Percentiles rank a stretch among this genome's conserved stretches.
Evolutionary conservation across 192 early-diverging fungal genomes (phyloP).

Genomic region (Umbelopsis sp.): DNA sequence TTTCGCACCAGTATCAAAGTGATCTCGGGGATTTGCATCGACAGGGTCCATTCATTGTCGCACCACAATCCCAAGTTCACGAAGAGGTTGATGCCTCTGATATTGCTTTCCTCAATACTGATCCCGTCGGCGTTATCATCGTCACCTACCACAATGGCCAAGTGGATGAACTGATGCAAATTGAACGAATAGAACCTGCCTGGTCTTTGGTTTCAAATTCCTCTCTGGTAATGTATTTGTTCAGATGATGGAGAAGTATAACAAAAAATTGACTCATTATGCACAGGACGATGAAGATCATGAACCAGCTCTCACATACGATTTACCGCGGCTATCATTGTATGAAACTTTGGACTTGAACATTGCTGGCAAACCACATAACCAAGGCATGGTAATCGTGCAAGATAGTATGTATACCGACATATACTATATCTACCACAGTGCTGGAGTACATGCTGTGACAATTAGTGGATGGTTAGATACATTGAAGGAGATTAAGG

Average conservation of each 20-base stretch:
- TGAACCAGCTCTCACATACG: neutral
- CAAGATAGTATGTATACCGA: constrained; percentile 61
- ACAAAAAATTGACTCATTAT: neutral
- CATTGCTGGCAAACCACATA: neutral
- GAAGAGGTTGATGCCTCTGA: constrained; percentile 44
- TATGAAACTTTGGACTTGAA: constrained; percentile 2
- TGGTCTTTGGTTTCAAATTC: constrained; percentile 13
- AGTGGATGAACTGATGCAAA: constrained; percentile 62
- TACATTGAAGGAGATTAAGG: constrained; percentile 32
- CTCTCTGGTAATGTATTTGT: neutral
- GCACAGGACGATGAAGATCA: neutral
- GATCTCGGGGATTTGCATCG: neutral
- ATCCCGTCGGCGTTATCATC: constrained; percentile 54
- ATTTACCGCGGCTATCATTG: neutral
- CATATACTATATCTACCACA: constrained; percentile 70
- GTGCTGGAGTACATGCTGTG: constrained; percentile 68
- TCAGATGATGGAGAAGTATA: neutral
- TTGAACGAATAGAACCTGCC: constrained; percentile 41
- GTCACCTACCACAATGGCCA: constrained; percentile 61
- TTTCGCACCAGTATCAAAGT: neutral
- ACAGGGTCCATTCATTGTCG: neutral
- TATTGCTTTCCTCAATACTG: constrained; percentile 47
- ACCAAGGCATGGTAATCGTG: constrained; percentile 35
- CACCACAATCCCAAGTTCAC: constrained; percentile 22
- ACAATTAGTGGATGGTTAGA: constrained; percentile 59